Conservation (phyloP, 2,329 filamentous ascomycete genomes). For the Colletotrichum sidae region DNA sequence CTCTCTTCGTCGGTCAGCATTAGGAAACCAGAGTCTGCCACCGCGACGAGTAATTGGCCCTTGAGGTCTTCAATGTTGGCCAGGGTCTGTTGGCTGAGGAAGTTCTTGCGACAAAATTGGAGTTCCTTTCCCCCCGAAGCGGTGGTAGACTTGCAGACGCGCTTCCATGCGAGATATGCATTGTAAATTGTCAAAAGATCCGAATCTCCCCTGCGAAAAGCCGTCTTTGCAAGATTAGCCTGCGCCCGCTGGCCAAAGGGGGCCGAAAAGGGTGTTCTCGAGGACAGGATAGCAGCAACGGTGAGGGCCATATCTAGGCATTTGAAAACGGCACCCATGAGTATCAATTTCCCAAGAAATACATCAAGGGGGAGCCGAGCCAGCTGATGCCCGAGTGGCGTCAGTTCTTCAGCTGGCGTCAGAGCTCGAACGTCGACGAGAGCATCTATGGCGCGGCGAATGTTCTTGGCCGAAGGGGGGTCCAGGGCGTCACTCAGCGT, state of each 20-base stretch:
- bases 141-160: slow-evolving; percentile 76
- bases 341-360: slow-evolving; percentile 91
- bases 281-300: slow-evolving; percentile 91
- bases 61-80: slow-evolving; percentile 96
- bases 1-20: slow-evolving; percentile 80
- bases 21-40: slow-evolving; percentile 88
- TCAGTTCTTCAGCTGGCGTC: slow-evolving; percentile 84
- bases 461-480: slow-evolving; percentile 90
- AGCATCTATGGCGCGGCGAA: slow-evolving; percentile 90
- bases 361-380: slow-evolving; percentile 92
- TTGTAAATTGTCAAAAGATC: slow-evolving; percentile 95
- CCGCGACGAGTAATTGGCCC: slow-evolving; percentile 84
- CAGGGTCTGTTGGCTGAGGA: slow-evolving; percentile 88
- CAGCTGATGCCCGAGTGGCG: slow-evolving; percentile 85
- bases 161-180: slow-evolving; percentile 90
- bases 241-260: slow-evolving; percentile 87
- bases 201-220: slow-evolving; percentile 88
- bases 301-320: slow-evolving; percentile 94
- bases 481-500: slow-evolving; percentile 90
- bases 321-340: slow-evolving; percentile 87
- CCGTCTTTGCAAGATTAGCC: slow-evolving; percentile 81
- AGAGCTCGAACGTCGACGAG: slow-evolving; percentile 93
- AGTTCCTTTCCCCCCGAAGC: slow-evolving; percentile 75
- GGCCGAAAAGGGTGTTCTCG: slow-evolving; percentile 92
- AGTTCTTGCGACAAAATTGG: slow-evolving; percentile 95